These are phyloP conservation scores for Plasmodium relictum DNA, from an alignment of 169 alveolate genomes.

Conservation along the genomic window DNA sequence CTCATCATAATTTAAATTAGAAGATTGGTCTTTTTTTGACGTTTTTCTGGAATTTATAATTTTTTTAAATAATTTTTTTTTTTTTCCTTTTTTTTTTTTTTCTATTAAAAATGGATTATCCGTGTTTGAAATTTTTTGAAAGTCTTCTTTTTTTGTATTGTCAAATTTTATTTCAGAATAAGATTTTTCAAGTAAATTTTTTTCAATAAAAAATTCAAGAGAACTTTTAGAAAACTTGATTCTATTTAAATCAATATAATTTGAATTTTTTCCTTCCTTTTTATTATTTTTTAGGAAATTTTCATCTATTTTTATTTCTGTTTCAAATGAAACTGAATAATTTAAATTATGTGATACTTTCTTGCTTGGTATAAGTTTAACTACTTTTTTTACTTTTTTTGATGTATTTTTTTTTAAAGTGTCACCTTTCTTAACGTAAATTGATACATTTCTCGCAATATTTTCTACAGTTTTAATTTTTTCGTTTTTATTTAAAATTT, in stretches of 20 bases:
- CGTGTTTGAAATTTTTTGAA: constrained; percentile 2
- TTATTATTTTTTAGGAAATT: constrained; percentile 6
- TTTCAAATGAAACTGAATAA: background rate
- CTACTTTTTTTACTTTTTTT: background rate
- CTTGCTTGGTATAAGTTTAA: background rate
- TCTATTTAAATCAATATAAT: constrained; percentile 50
- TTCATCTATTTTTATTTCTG: background rate
- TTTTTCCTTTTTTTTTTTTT: background rate
- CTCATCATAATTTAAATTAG: constrained; percentile 3
- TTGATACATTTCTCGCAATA: background rate
- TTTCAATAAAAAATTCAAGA: constrained; percentile 38
- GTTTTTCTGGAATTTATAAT: background rate
- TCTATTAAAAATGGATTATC: background rate
- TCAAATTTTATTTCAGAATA: constrained; percentile 3
- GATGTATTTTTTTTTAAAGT: background rate
- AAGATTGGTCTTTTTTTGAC: constrained; percentile 23
- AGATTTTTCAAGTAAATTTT: constrained; percentile 19
- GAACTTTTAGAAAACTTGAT: constrained; percentile 36
- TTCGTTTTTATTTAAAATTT: background rate
- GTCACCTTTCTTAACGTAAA: background rate
- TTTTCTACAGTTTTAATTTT: background rate
- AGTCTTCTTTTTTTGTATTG: constrained; percentile 38
- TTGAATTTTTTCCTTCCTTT: background rate
- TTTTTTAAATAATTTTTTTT: background rate
- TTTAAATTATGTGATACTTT: background rate